Evolutionary conservation across 495 filamentous ascomycete genomes (phyloP), one percentile per base, ranked within the genome.

Genomic region (Friedmanniomyces endolithicus): DNA sequence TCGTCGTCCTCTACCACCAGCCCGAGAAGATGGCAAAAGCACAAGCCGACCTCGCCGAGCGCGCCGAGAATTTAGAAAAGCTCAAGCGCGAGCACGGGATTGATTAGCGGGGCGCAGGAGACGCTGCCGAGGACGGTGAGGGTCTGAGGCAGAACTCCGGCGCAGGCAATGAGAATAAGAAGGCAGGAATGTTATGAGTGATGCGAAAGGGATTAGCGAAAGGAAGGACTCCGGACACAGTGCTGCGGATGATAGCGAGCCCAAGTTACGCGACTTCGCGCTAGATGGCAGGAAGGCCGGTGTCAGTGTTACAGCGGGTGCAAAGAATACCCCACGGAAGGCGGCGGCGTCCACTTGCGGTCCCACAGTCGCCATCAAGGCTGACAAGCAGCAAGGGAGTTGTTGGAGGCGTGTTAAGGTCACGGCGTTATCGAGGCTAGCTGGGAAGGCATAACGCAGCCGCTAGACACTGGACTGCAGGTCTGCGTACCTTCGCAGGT

Each of bases 1-100:
- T 98, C 64, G 94, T 98, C 67, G 92, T 97, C 53, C 76, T 98
- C 69, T 97, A 95, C 68, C 92, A 98, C 70, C 92, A 98, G 75
- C 90, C 90, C 63, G 94, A 97, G 68, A 96, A 97, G 79, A 96
- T 94, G 83, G 74, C 78, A 60, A 84, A 81, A 68, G 84, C 90
- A 71, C 87, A 92, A 68, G 53, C 34, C 27, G 89, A 97, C 72
- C 77, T 98, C 55, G 86, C 88, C 57, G 84, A 88, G 68, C 86
- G 92, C 71, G 87, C 95, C 73, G 85, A 94, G 67, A 94, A 90
- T 75, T 78, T 98, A 83, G 92, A 95, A 82, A 86, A 86, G 75
- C 79, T 95, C 74, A 98, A 98, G 76, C 82, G 84, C 68, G 87
- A 97, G 69, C 88, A 98, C 72, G 90, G 89, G 65, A 98, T 98